These are phyloP conservation scores for Rhizodiscina lignyota DNA, from an alignment of 495 filamentous ascomycete genomes.

Conservation along the genomic window DNA sequence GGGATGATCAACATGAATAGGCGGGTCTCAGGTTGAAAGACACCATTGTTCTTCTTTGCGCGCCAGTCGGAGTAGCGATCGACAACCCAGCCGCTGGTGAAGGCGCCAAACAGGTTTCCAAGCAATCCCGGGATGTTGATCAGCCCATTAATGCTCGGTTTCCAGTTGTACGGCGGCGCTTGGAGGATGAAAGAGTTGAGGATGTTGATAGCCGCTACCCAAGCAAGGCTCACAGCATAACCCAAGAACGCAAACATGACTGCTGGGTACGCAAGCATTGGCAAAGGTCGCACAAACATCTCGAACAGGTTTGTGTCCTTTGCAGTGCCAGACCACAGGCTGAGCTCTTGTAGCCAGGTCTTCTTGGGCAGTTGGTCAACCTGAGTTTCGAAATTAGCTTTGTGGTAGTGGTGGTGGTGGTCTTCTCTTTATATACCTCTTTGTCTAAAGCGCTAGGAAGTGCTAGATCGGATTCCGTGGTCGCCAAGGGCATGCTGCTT, in stretches of 20 bases:
- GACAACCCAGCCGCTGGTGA: constrained; percentile 29
- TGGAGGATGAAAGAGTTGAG: constrained; percentile 18
- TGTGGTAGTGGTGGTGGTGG: constrained; percentile 1
- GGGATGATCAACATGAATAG: constrained; percentile 44
- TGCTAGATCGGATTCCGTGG: no score
- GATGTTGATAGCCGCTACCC: constrained; percentile 20
- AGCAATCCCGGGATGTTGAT: constrained; percentile 21
- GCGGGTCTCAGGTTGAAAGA: constrained; percentile 42
- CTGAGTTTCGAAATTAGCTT: not conserved
- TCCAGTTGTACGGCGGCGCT: constrained; percentile 19
- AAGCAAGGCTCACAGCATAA: constrained; percentile 15
- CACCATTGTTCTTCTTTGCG: constrained; percentile 40
- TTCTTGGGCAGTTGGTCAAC: constrained; percentile 14
- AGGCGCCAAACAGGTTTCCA: constrained; percentile 19
- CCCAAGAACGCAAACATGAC: constrained; percentile 18
- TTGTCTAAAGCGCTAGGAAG: constrained; percentile 3
- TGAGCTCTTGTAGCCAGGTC: constrained; percentile 14
- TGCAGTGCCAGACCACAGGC: constrained; percentile 15
- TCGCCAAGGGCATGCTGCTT: no score
- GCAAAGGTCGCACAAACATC: constrained; percentile 18
- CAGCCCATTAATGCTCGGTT: constrained; percentile 15
- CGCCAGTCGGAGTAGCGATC: constrained; percentile 41
- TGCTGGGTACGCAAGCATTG: constrained; percentile 18
- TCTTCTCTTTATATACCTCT: constrained; percentile 9
- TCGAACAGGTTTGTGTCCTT: constrained; percentile 13